Evolutionary conservation across 352 stramenopile genomes (phyloP).

Genomic region (Phytopythium helicoides): DNA sequence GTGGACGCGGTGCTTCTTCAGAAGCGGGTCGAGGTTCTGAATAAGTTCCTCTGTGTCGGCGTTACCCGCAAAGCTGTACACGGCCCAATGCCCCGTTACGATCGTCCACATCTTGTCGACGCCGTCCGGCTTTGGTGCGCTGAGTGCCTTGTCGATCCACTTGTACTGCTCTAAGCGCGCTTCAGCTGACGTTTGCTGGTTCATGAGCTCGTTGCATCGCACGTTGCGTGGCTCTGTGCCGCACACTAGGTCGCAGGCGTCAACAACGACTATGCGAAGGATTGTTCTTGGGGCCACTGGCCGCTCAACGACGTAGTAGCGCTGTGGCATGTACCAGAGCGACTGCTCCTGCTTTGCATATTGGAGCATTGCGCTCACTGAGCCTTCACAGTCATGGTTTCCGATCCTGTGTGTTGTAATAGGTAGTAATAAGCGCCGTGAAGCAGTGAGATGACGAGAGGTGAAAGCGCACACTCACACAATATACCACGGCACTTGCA

Average conservation of each 20-base stretch:
- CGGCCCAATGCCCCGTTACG: constrained; percentile 80
- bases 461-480: constrained; percentile 40
- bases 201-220: constrained; percentile 78
- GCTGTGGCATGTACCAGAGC: constrained; percentile 74
- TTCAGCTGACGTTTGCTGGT: constrained; percentile 57
- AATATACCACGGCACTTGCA: constrained; percentile 85
- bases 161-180: constrained; percentile 67
- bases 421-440: background rate
- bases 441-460: background rate
- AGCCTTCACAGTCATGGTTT: constrained; percentile 88
- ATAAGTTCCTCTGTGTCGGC: constrained; percentile 79
- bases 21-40: constrained; percentile 57
- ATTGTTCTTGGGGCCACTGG: constrained; percentile 80
- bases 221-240: constrained; percentile 74
- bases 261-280: constrained; percentile 72
- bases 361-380: constrained; percentile 74
- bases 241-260: constrained; percentile 83
- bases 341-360: constrained; percentile 69
- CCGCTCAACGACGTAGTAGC: constrained; percentile 80
- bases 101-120: constrained; percentile 86
- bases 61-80: constrained; percentile 86
- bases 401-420: constrained; percentile 43
- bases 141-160: constrained; percentile 72
- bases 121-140: constrained; percentile 48
- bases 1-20: constrained; percentile 82